phyloP scores from a whole-genome alignment of 1,284 basidiomycete genomes.

The Pseudozyma tsukubaensis region DNA sequence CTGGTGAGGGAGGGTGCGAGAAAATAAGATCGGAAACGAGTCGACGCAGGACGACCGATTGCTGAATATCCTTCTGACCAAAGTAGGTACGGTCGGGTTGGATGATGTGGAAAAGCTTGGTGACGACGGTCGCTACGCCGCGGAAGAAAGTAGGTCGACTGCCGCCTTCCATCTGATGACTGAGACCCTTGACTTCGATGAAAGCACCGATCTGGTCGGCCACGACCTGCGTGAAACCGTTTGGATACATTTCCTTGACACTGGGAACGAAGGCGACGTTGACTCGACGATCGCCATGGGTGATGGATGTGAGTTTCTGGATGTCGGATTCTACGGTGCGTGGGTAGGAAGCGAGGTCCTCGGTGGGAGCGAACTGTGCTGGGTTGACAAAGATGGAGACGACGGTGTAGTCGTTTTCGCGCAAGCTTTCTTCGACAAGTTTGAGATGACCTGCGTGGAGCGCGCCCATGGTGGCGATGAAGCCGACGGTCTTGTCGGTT shows the following conservation, averaged over 20 bases:
- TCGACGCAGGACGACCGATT: conserved; percentile 86
- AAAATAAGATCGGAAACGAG: conserved; percentile 85
- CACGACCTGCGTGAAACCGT: conserved; percentile 83
- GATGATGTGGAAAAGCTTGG: conserved; percentile 92
- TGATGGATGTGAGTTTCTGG: conserved; percentile 46
- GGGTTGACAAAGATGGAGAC: conserved; percentile 98
- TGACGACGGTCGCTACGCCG: conserved; percentile 93
- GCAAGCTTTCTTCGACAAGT: conserved; percentile 78
- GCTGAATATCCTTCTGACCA: conserved; percentile 98
- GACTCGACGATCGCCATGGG: conserved; percentile 22
- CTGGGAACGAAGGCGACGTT: conserved; percentile 54
- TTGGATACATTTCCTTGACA: conserved; percentile 77
- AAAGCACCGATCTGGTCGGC: conserved; percentile 85
- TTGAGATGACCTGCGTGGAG: conserved; percentile 91
- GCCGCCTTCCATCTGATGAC: conserved; percentile 84
- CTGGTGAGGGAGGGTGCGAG: conserved; percentile 77
- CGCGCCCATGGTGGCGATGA: conserved; percentile 97
- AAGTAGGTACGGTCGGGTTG: conserved; percentile 95
- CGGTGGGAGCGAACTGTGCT: conserved; percentile 94
- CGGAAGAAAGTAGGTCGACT: conserved; percentile 91
- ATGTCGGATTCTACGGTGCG: conserved; percentile 73
- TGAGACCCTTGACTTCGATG: conserved; percentile 86
- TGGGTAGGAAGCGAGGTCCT: conserved; percentile 91
- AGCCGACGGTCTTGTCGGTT: conserved; percentile 75
- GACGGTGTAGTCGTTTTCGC: conserved; percentile 85